Conservation (phyloP, 805 yeast genomes). For the Candida koratica region DNA sequence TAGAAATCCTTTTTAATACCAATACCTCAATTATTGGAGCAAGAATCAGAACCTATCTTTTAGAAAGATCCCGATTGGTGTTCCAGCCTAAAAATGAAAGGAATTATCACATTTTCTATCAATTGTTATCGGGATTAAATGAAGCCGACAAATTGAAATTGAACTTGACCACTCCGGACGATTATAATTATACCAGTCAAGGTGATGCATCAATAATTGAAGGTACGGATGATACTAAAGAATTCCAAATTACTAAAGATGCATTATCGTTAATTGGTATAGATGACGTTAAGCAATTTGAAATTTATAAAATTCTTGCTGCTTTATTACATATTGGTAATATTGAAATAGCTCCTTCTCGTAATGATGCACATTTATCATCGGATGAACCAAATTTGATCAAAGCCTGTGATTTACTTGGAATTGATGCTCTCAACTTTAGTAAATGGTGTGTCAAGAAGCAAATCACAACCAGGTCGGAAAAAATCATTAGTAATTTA, state of each 20-base stretch:
- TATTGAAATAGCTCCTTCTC: slow-evolving; percentile 76
- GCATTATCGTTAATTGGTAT: slow-evolving; percentile 83
- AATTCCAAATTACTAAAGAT: slow-evolving; percentile 68
- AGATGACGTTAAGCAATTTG: slow-evolving; percentile 49
- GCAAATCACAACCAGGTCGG: slow-evolving; percentile 88
- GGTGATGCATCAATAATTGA: slow-evolving; percentile 73
- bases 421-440: slow-evolving; percentile 67
- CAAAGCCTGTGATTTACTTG: slow-evolving; percentile 80
- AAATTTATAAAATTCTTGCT: slow-evolving; percentile 75
- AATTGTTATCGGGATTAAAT: slow-evolving; percentile 70
- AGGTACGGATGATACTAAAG: slow-evolving; percentile 79
- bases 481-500: slow-evolving; percentile 81
- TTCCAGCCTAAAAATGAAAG: slow-evolving; percentile 90
- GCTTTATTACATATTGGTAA: slow-evolving; percentile 92
- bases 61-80: slow-evolving; percentile 91
- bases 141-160: slow-evolving; percentile 52
- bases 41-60: slow-evolving; percentile 82
- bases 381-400: slow-evolving; percentile 84
- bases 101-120: slow-evolving; percentile 93
- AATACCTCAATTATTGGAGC: slow-evolving; percentile 87
- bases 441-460: slow-evolving; percentile 91
- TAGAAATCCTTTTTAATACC: slow-evolving; percentile 82
- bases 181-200: slow-evolving; percentile 80
- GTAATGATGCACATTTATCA: slow-evolving; percentile 75
- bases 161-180: slow-evolving; percentile 60